Evolutionary conservation across 1,284 basidiomycete species (phyloP).

Genomic region (Nidula niveotomentosa): DNA sequence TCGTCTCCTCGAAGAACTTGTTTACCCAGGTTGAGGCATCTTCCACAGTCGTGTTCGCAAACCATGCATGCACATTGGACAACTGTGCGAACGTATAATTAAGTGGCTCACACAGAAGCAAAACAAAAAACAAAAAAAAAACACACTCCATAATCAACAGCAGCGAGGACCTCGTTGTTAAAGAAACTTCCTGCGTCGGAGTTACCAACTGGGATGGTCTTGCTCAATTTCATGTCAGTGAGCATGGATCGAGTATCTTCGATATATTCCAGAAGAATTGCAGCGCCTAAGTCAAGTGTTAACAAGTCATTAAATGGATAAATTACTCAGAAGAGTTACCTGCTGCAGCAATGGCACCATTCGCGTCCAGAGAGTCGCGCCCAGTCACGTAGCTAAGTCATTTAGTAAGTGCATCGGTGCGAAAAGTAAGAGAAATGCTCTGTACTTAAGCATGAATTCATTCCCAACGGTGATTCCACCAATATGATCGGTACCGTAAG

Average conservation of each 20-base stretch:
- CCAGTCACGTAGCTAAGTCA: constrained; percentile 50
- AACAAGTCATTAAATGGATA: neutral
- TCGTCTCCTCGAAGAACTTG: constrained; percentile 46
- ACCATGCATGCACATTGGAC: constrained; percentile 89
- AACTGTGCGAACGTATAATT: constrained; percentile 30
- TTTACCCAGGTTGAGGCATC: constrained; percentile 62
- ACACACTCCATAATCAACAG: constrained; percentile 77
- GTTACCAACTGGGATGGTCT: constrained; percentile 77
- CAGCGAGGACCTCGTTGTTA: constrained; percentile 66
- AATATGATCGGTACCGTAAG: constrained; percentile 80
- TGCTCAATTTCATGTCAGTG: constrained; percentile 46
- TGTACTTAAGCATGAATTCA: constrained; percentile 81
- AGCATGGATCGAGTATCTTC: constrained; percentile 62
- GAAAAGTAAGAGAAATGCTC: constrained; percentile 5
- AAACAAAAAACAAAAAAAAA: neutral
- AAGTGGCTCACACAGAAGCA: constrained; percentile 2
- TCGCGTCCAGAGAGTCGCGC: constrained; percentile 42
- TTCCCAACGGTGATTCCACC: constrained; percentile 82
- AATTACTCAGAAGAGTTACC: constrained; percentile 16
- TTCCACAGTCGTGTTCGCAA: constrained; percentile 69
- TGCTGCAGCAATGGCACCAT: constrained; percentile 52
- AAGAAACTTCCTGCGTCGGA: constrained; percentile 91
- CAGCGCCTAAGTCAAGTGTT: constrained; percentile 36
- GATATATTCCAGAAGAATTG: constrained; percentile 63
- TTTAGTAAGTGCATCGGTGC: neutral